These are phyloP conservation scores for Orbilia javanica DNA, from an alignment of 2,329 filamentous ascomycete species.

Conservation along the genomic window DNA sequence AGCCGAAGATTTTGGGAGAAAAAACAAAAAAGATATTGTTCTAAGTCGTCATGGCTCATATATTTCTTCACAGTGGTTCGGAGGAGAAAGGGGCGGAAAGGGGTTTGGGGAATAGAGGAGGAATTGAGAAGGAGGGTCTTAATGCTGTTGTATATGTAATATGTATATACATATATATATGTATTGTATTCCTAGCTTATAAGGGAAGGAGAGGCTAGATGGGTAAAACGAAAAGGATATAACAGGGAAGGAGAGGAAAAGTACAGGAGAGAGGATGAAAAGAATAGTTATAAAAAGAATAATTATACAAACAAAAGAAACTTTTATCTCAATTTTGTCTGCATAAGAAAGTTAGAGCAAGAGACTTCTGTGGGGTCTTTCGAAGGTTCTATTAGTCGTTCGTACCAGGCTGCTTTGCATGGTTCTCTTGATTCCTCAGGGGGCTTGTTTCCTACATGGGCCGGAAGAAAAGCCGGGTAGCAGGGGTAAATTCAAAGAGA, in stretches of 20 bases:
- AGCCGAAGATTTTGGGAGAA: not conserved
- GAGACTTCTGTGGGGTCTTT: not conserved
- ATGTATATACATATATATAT: constrained; percentile 5
- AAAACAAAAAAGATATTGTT: not conserved
- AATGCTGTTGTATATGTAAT: too few species aligned
- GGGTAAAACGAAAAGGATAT: not conserved
- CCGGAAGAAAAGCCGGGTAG: not conserved
- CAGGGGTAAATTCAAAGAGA: not conserved
- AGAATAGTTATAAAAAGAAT: too few species aligned
- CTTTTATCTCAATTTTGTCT: constrained; percentile 15
- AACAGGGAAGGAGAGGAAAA: not conserved
- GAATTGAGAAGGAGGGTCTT: not conserved
- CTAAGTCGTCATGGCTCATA: not conserved
- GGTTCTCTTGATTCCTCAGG: constrained; percentile 1
- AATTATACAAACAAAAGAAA: constrained; percentile 4
- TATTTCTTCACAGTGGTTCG: not conserved
- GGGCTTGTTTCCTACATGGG: not conserved
- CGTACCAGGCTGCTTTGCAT: constrained; percentile 1
- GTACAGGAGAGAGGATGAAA: not conserved
- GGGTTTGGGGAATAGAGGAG: not conserved
- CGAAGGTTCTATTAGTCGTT: constrained; percentile 3
- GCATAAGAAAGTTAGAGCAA: not conserved
- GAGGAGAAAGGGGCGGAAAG: not conserved
- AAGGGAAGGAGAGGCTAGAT: not conserved
- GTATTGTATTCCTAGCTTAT: constrained; percentile 11